Evolutionary conservation across 2,329 filamentous ascomycete genomes (phyloP).

Genomic region (Tolypocladium capitatum): DNA sequence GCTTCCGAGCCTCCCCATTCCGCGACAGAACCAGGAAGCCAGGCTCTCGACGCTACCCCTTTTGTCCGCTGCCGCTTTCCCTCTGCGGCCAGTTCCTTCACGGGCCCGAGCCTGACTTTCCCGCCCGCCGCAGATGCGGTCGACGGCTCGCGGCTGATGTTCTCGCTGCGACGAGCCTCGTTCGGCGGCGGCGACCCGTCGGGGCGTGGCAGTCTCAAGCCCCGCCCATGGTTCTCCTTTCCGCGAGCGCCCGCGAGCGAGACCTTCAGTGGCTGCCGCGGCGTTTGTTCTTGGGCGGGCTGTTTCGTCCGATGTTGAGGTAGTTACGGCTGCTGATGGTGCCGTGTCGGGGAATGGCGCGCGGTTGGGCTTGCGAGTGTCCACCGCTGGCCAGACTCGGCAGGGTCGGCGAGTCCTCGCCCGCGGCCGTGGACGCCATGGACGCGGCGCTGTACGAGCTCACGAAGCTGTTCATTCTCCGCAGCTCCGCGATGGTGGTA

Average conservation of each 20-base stretch:
- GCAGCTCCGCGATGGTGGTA: constrained; percentile 36
- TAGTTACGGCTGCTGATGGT: constrained; percentile 31
- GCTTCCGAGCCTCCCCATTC: constrained; percentile 14
- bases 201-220: constrained; percentile 5
- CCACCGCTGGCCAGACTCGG: constrained; percentile 24
- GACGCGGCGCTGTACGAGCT: constrained; percentile 31
- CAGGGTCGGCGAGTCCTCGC: constrained; percentile 23
- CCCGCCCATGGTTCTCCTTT: constrained; percentile 16
- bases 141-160: constrained; percentile 8
- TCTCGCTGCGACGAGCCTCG: constrained; percentile 8
- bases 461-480: constrained; percentile 43
- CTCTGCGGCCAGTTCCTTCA: constrained; percentile 13
- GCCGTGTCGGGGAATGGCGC: constrained; percentile 14
- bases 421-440: constrained; percentile 13
- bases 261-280: constrained; percentile 5
- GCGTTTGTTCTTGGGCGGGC: constrained; percentile 8
- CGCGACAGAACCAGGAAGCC: constrained; percentile 30
- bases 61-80: constrained; percentile 8
- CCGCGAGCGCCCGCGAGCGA: constrained; percentile 4
- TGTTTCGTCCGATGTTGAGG: constrained; percentile 25
- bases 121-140: not conserved
- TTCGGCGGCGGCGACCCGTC: constrained; percentile 6
- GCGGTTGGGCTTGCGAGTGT: constrained; percentile 6
- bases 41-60: constrained; percentile 24
- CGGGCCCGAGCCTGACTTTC: constrained; percentile 12